Conservation (phyloP, 2,329 filamentous ascomycete species). For the Ilyonectria destructans region DNA sequence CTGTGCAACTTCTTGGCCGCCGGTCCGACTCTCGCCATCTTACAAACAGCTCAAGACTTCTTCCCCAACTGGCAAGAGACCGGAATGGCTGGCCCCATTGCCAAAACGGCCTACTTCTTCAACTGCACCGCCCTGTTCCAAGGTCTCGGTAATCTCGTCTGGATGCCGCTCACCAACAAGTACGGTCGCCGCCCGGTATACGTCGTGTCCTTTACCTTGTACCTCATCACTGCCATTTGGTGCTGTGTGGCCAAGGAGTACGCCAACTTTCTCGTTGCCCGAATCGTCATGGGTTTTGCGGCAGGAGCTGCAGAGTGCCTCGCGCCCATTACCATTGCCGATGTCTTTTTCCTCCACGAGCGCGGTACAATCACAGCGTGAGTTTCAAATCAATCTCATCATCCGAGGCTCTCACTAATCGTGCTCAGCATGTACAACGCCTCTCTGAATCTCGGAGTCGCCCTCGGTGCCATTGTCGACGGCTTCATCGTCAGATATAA, state of each 20-base stretch:
- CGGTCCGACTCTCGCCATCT: constrained; percentile 34
- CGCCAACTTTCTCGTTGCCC: constrained; percentile 32
- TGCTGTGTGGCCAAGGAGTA: constrained; percentile 31
- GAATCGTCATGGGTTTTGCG: constrained; percentile 36
- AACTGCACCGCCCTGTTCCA: constrained; percentile 34
- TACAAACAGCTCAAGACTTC: constrained; percentile 32
- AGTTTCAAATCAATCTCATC: constrained; percentile 35
- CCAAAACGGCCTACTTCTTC: constrained; percentile 40
- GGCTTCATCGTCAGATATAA: constrained; percentile 64
- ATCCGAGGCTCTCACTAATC: not conserved
- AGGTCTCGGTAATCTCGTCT: constrained; percentile 34
- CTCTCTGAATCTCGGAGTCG: constrained; percentile 59
- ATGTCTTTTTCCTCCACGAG: constrained; percentile 71
- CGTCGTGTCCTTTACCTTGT: constrained; percentile 30
- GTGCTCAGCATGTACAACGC: constrained; percentile 53
- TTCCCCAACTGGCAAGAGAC: constrained; percentile 29
- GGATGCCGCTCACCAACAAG: constrained; percentile 39
- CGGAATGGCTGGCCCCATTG: constrained; percentile 29
- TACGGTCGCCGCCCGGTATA: constrained; percentile 37
- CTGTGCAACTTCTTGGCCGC: constrained; percentile 39
- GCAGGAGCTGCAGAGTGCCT: constrained; percentile 43
- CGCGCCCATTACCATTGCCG: constrained; percentile 65
- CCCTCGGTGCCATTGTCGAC: constrained; percentile 58
- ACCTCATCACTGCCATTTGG: constrained; percentile 34
- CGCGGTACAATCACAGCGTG: constrained; percentile 65